Evolutionary conservation across 2,329 filamentous ascomycete species (phyloP).

Genomic region (Xylaria sp.): DNA sequence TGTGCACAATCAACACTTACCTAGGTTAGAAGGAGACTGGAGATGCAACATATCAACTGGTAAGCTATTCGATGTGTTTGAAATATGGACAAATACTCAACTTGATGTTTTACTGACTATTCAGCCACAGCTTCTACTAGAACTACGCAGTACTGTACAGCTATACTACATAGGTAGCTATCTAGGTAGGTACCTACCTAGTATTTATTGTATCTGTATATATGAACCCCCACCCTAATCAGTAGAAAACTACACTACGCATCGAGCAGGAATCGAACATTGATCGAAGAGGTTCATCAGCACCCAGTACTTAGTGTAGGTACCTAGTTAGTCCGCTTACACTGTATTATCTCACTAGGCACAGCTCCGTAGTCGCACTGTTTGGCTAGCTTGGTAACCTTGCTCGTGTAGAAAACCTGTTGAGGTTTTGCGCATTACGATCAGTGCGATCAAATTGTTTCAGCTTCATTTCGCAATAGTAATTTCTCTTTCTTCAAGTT

Average conservation of each 20-base stretch:
- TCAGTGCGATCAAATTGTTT: neutral
- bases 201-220: no score
- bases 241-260: no score
- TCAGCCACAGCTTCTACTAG: neutral
- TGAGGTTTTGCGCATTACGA: neutral
- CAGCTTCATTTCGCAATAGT: neutral
- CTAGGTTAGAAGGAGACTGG: neutral
- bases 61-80: neutral
- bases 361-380: conserved; percentile 8
- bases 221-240: no score
- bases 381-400: neutral
- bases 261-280: neutral
- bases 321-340: neutral
- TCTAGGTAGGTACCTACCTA: no score
- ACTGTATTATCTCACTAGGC: conserved; percentile 26
- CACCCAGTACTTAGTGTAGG: neutral
- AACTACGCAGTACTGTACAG: no score
- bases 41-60: neutral
- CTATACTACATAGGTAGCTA: no score
- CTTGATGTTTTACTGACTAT: neutral
- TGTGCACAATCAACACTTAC: neutral
- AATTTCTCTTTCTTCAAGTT: neutral
- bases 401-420: neutral
- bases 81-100: neutral
- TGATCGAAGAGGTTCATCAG: neutral